A percentile compares a stretch with the other conserved stretches of the same genome.
Conservation (phyloP, 305 asterid genomes). For the Rubia tinctorum region DNA sequence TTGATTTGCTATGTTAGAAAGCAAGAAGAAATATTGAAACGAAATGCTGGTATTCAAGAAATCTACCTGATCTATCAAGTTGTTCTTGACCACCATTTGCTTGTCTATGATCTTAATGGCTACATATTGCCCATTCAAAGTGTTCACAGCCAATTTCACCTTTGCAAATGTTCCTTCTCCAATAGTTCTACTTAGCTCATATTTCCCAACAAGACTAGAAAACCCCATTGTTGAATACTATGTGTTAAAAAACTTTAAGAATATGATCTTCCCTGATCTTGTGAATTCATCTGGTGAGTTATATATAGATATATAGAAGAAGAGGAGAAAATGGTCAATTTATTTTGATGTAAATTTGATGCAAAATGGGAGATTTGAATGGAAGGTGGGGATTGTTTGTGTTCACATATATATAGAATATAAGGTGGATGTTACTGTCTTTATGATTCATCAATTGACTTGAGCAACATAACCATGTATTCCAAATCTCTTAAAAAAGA, state of each 20-base stretch:
- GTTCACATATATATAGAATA: not conserved
- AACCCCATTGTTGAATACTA: conserved; percentile 13
- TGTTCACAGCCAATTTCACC: conserved; percentile 27
- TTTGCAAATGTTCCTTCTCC: conserved; percentile 35
- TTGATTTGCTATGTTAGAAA: not conserved
- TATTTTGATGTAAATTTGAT: not conserved
- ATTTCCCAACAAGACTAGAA: conserved; percentile 25
- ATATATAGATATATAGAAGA: not conserved
- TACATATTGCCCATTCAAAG: conserved; percentile 24
- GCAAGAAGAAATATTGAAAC: not conserved
- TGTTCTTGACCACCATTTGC: conserved; percentile 16
- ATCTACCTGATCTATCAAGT: conserved; percentile 24
- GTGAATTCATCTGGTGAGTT: not conserved
- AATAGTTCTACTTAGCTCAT: conserved; percentile 24
- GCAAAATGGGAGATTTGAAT: conserved; percentile 22
- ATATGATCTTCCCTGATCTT: not conserved
- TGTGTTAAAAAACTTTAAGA: not conserved
- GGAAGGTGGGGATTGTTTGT: conserved; percentile 15
- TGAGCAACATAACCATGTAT: not conserved
- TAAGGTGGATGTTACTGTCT: not conserved
- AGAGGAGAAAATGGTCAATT: not conserved
- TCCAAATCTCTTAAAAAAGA: not conserved
- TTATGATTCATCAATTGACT: not conserved
- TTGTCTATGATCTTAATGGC: conserved; percentile 29
- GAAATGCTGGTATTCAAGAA: not conserved